Evolutionary conservation across 1,139 yeast genomes (phyloP).

Genomic region (Lodderomyces margitis): DNA sequence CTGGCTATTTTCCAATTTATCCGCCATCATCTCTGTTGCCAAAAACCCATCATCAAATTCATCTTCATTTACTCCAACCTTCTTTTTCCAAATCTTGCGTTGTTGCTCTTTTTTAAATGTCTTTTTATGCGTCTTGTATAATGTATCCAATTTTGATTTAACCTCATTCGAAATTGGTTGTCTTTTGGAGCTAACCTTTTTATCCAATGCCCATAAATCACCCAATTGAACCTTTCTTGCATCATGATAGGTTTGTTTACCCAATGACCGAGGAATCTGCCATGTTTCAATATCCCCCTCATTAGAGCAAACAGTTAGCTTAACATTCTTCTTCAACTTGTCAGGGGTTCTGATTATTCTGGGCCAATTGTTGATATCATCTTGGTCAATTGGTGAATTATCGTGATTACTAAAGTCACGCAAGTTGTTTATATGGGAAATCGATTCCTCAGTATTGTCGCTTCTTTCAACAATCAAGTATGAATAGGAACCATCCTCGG

Average conservation of each 20-base stretch:
- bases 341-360: constrained; percentile 71
- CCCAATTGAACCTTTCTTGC: constrained; percentile 83
- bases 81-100: constrained; percentile 42
- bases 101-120: constrained; percentile 43
- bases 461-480: constrained; percentile 74
- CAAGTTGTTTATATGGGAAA: constrained; percentile 34
- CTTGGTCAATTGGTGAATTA: constrained; percentile 20
- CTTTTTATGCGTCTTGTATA: constrained; percentile 42
- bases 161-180: constrained; percentile 30
- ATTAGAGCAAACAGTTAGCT: constrained; percentile 75
- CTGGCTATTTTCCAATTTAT: constrained; percentile 32
- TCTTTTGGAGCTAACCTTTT: constrained; percentile 56
- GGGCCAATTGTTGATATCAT: constrained; percentile 56
- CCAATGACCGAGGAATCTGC: constrained; percentile 80
- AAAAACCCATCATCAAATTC: constrained; percentile 32
- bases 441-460: constrained; percentile 29
- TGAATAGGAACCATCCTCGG: constrained; percentile 72
- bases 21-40: constrained; percentile 26
- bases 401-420: constrained; percentile 28
- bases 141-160: constrained; percentile 34
- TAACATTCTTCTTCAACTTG: constrained; percentile 81
- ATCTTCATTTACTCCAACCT: constrained; percentile 26
- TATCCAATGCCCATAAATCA: constrained; percentile 87
- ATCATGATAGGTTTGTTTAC: constrained; percentile 79
- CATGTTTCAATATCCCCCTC: constrained; percentile 80